Conservation (phyloP, 208 protist species). For the Leishmania mexicana region DNA sequence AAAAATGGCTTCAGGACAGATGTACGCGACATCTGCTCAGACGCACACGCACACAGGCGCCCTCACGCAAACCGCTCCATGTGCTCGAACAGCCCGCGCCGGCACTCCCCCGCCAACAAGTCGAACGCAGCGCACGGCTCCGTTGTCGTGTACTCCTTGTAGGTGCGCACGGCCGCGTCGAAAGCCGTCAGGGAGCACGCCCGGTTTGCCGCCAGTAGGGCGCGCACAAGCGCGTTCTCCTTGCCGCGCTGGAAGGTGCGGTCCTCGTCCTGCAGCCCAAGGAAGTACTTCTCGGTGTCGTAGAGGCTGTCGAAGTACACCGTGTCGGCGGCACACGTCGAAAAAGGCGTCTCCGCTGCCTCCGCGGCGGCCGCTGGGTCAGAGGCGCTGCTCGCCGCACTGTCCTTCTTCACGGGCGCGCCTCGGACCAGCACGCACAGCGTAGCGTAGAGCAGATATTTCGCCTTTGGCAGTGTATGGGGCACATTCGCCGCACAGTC, state of each 20-base stretch:
- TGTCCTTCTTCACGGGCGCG: neutral
- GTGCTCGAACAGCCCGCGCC: slow-evolving; percentile 72
- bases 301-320: slow-evolving; percentile 80
- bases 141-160: slow-evolving; percentile 59
- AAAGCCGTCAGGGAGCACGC: slow-evolving; percentile 62
- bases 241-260: slow-evolving; percentile 71
- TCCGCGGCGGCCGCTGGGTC: neutral
- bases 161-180: slow-evolving; percentile 65
- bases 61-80: slow-evolving; percentile 66
- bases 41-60: neutral
- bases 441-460: slow-evolving; percentile 56
- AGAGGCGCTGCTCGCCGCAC: neutral
- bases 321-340: slow-evolving; percentile 20
- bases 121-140: slow-evolving; percentile 53
- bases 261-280: slow-evolving; percentile 69
- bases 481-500: slow-evolving; percentile 19
- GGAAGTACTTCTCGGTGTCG: slow-evolving; percentile 62
- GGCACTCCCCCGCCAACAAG: slow-evolving; percentile 52
- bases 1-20: too few relatives aligned
- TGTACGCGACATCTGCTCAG: neutral
- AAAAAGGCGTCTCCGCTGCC: neutral
- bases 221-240: slow-evolving; percentile 62
- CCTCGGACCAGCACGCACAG: slow-evolving; percentile 68
- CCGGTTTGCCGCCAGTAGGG: slow-evolving; percentile 55
- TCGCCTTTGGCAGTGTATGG: slow-evolving; percentile 37